Percentiles rank a stretch among this genome's conserved stretches.
phyloP scores from a whole-genome alignment of 2,329 filamentous ascomycete genomes.

The Aspergillus bombycis region DNA sequence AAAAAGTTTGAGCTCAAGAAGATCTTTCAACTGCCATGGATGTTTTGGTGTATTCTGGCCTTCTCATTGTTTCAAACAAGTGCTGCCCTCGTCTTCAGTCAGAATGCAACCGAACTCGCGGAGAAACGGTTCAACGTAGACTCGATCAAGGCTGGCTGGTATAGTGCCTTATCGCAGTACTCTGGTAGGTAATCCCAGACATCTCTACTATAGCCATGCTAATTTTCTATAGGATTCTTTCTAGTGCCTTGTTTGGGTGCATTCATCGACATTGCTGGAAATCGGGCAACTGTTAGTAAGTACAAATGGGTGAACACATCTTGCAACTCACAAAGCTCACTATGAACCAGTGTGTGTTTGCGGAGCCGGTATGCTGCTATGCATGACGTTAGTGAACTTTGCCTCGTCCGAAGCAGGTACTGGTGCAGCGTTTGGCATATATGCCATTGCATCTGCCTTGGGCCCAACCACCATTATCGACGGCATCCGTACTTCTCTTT shows the following conservation, averaged over 20 bases:
- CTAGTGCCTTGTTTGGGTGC: constrained; percentile 60
- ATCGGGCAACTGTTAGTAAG: constrained; percentile 52
- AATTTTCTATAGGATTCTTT: constrained; percentile 51
- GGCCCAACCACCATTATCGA: constrained; percentile 65
- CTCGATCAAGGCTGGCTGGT: constrained; percentile 62
- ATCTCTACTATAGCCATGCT: not conserved
- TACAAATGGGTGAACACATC: not conserved
- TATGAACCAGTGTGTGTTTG: constrained; percentile 41
- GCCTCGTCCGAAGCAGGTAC: constrained; percentile 55
- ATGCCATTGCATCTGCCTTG: constrained; percentile 58
- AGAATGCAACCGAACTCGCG: constrained; percentile 64
- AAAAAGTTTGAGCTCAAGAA: constrained; percentile 60
- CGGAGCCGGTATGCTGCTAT: constrained; percentile 54
- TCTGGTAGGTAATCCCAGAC: constrained; percentile 33
- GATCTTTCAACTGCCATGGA: constrained; percentile 62
- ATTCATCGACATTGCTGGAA: constrained; percentile 60
- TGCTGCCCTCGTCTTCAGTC: constrained; percentile 57
- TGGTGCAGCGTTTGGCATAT: constrained; percentile 63
- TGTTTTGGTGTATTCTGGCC: constrained; percentile 59
- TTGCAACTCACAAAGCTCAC: constrained; percentile 28
- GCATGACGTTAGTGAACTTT: constrained; percentile 60
- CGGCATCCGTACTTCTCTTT: constrained; percentile 62
- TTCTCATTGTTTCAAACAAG: constrained; percentile 64
- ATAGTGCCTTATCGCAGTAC: constrained; percentile 61
- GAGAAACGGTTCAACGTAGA: constrained; percentile 62